A percentile compares a stretch with the other conserved stretches of the same genome.
phyloP scores from a whole-genome alignment of 2,329 filamentous ascomycete species.

The Epichloe baconii region DNA sequence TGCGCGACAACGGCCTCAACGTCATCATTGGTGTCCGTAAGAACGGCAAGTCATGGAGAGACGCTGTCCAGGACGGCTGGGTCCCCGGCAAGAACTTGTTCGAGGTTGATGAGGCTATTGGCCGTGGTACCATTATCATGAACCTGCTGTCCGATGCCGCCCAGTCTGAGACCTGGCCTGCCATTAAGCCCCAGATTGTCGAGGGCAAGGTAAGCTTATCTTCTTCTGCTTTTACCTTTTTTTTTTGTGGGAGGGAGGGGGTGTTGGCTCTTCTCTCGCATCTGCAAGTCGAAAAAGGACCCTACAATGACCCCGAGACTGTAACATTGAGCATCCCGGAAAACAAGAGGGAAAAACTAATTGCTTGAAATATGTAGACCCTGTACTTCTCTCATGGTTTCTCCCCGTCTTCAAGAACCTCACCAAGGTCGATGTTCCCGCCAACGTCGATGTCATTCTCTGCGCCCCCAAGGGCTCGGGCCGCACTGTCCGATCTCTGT shows the following conservation, averaged over 20 bases:
- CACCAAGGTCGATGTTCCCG: slow-evolving; percentile 96
- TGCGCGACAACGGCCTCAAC: slow-evolving; percentile 98
- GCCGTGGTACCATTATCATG: slow-evolving; percentile 91
- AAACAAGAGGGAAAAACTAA: neutral
- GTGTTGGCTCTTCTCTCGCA: neutral
- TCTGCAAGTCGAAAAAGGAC: neutral
- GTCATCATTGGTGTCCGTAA: slow-evolving; percentile 98
- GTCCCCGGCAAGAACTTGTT: slow-evolving; percentile 97
- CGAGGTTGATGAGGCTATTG: slow-evolving; percentile 93
- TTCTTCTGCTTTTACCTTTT: neutral
- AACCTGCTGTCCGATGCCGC: slow-evolving; percentile 97
- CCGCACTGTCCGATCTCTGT: slow-evolving; percentile 95
- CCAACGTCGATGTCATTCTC: slow-evolving; percentile 96
- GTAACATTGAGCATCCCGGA: neutral
- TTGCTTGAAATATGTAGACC: slow-evolving; percentile 42
- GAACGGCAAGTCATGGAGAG: slow-evolving; percentile 96
- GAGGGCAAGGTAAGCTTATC: slow-evolving; percentile 78
- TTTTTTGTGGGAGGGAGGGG: neutral
- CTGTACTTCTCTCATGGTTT: slow-evolving; percentile 99
- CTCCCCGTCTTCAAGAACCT: slow-evolving; percentile 99
- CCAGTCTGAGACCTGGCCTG: slow-evolving; percentile 97
- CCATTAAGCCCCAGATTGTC: slow-evolving; percentile 93
- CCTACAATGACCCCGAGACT: neutral
- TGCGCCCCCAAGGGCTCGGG: slow-evolving; percentile 98
- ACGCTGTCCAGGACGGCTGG: slow-evolving; percentile 95